These are phyloP conservation scores for Mimosa pudica DNA, from an alignment of 306 rosid genomes.

Conservation along the genomic window DNA sequence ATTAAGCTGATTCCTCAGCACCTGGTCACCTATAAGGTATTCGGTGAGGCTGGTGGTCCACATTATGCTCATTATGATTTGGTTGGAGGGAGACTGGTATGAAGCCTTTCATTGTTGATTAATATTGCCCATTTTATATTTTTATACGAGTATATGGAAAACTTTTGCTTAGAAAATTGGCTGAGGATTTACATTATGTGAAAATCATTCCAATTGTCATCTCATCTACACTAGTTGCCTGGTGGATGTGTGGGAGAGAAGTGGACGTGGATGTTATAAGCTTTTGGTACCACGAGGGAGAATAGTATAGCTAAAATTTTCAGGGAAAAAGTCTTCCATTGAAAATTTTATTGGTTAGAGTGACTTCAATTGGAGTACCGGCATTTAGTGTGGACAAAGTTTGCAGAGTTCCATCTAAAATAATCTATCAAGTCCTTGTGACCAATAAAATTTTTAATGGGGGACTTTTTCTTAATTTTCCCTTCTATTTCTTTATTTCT, in stretches of 20 bases:
- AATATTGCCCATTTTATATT: constrained; percentile 17
- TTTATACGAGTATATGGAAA: constrained; percentile 7
- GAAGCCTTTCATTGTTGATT: constrained; percentile 26
- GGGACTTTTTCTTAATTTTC: too few species aligned
- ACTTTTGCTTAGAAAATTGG: neutral
- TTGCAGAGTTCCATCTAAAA: too few species aligned
- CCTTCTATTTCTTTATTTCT: neutral
- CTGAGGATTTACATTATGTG: neutral
- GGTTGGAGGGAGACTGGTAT: constrained; percentile 96
- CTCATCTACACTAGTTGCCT: neutral
- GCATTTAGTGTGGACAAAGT: too few species aligned
- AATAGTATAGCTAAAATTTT: neutral
- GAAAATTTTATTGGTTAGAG: too few species aligned
- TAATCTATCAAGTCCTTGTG: too few species aligned
- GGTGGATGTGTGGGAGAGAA: neutral
- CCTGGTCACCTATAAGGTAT: constrained; percentile 70
- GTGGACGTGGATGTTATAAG: neutral
- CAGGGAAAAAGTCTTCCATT: too few species aligned
- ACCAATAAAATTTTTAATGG: too few species aligned
- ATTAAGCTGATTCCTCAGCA: constrained; percentile 77
- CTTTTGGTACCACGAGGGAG: neutral
- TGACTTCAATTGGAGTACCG: too few species aligned
- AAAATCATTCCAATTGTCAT: constrained; percentile 14
- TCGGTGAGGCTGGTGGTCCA: constrained; percentile 84
- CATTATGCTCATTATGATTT: constrained; percentile 99